Evolutionary conservation across 208 protist genomes (phyloP), one percentile per base, ranked within the genome.

Genomic region (Acanthamoeba castellanii): DNA sequence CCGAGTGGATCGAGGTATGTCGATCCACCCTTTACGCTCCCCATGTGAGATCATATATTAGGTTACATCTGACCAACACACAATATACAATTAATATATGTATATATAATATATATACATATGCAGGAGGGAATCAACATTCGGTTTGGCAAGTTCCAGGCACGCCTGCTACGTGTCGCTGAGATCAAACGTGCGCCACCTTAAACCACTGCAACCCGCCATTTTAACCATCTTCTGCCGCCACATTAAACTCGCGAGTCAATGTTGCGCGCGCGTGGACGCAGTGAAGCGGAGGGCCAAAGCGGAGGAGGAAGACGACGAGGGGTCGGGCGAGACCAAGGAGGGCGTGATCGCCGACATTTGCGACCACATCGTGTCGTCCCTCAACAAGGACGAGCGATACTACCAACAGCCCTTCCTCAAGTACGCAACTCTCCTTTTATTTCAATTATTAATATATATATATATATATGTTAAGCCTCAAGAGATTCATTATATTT

Each of bases 391-490:
- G 61, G 85, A 92, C 85, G 45, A 92, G 85, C 52, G 16, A 13
- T 92, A 92, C 57, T 92, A 92, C 32, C 45, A 92, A 34, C 27
- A 70, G 3, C 59, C 85, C 18, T 92, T 92, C 85, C 85, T 47
- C 52, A 92, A 92, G 57, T 72, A 8, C 61, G 55, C 18, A 37
- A 9, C 68, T 8, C 37, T 20, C 68, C 68, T 66, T 27, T 16
- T 42, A 78, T 42, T 18, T 6, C 70, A 78, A 18, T 78, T 78
- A 42, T 57, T 16, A 57, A 42, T 42, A 42, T 42, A 42, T 42
- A 42, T 42, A 42, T 42, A 42, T 42, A 42, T 42, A 42, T 42
- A 42, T 42, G 3, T 42, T 4, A 42, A 42, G 3, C 1, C 1
- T 42, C 3, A 42, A 42, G 1, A 22, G 0, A 61, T 22, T 61